Percentiles rank a stretch among this genome's conserved stretches.
Conservation (phyloP, 129 eudicot genomes). For the Artemisia argyi region DNA sequence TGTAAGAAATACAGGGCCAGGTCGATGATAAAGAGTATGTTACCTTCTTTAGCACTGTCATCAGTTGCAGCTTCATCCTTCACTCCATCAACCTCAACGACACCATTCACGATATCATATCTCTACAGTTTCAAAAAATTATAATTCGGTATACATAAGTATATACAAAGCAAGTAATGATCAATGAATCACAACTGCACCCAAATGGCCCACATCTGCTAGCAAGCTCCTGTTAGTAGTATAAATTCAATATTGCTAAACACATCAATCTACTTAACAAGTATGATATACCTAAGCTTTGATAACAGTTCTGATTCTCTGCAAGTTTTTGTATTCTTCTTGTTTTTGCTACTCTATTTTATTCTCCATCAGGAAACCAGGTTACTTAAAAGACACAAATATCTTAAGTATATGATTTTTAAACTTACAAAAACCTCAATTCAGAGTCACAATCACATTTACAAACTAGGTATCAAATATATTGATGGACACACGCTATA, state of each 20-base stretch:
- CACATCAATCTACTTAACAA: not conserved
- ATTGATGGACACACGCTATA: not conserved
- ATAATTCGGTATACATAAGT: not conserved
- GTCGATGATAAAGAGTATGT: not conserved
- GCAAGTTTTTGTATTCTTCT: no score
- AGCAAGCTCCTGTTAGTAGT: not conserved
- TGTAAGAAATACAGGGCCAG: not conserved
- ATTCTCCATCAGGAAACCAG: no score
- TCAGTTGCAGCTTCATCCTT: conserved; percentile 44
- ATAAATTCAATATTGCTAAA: no score
- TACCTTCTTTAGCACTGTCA: conserved; percentile 51
- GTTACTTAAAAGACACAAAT: no score
- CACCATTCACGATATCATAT: conserved; percentile 80
- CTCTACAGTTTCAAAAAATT: conserved; percentile 45
- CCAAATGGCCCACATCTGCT: not conserved
- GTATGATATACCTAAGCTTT: not conserved
- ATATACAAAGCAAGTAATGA: not conserved
- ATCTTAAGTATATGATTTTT: not conserved
- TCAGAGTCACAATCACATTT: not conserved
- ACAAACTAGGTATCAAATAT: not conserved
- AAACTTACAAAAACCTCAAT: not conserved
- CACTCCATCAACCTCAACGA: conserved; percentile 70
- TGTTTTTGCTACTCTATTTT: no score
- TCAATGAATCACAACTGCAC: no score
- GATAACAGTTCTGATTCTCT: no score